A percentile compares a stretch with the other conserved stretches of the same genome.
Conservation (phyloP, 148 eudicot genomes). For the Fallopia convolvulus region DNA sequence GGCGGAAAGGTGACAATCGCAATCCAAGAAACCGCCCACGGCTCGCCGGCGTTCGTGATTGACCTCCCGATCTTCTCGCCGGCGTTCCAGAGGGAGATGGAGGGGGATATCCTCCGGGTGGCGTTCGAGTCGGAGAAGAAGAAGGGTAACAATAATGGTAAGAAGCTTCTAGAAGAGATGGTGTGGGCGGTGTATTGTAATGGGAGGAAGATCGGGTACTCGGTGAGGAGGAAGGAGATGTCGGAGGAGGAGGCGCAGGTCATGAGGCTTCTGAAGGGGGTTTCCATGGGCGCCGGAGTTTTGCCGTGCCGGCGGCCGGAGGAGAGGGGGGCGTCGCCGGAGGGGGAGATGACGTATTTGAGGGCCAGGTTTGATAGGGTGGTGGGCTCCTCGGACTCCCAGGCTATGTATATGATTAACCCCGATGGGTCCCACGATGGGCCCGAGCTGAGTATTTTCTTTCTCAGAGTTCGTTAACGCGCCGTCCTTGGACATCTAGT, state of each 20-base stretch:
- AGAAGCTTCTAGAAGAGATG: slow-evolving; percentile 59
- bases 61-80: slow-evolving; percentile 57
- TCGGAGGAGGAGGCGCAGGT: slow-evolving; percentile 67
- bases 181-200: slow-evolving; percentile 78
- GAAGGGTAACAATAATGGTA: slow-evolving; percentile 25
- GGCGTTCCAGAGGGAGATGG: slow-evolving; percentile 71
- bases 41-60: slow-evolving; percentile 41
- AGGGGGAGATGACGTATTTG: slow-evolving; percentile 52
- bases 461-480: slow-evolving; percentile 38
- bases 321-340: slow-evolving; percentile 13
- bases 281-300: slow-evolving; percentile 93
- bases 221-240: slow-evolving; percentile 52
- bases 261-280: slow-evolving; percentile 58
- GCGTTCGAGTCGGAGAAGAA: slow-evolving; percentile 71
- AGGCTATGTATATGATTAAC: slow-evolving; percentile 76
- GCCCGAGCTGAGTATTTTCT: slow-evolving; percentile 79
- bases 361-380: slow-evolving; percentile 80
- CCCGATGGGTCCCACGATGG: slow-evolving; percentile 61
- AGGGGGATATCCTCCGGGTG: slow-evolving; percentile 43
- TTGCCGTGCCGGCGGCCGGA: slow-evolving; percentile 27
- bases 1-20: slow-evolving; percentile 53
- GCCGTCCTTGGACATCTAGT: too few relatives aligned
- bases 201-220: slow-evolving; percentile 69
- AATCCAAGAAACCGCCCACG: slow-evolving; percentile 66
- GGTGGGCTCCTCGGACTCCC: slow-evolving; percentile 75